phyloP scores from a whole-genome alignment of 495 filamentous ascomycete genomes.

The Opeltia flavorubescens region DNA sequence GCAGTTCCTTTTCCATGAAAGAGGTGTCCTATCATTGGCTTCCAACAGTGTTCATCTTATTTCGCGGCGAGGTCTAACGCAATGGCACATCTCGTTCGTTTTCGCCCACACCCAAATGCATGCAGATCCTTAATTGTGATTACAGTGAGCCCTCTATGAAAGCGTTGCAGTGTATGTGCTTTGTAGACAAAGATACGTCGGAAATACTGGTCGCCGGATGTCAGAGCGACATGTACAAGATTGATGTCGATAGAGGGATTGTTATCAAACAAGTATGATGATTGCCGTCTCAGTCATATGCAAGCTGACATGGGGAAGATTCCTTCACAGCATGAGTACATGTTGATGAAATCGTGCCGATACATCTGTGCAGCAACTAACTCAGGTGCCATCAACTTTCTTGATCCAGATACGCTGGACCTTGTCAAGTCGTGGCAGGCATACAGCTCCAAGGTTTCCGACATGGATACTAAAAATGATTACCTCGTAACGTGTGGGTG shows the following conservation, averaged over 20 bases:
- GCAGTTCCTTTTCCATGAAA: constrained; percentile 75
- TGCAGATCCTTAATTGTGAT: not conserved
- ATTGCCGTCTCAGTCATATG: not conserved
- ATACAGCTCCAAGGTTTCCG: constrained; percentile 68
- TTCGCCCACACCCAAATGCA: not conserved
- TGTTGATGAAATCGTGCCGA: constrained; percentile 75
- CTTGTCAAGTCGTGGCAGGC: constrained; percentile 79
- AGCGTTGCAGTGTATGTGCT: constrained; percentile 84
- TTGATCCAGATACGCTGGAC: constrained; percentile 64
- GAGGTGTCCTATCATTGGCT: constrained; percentile 68
- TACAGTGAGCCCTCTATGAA: constrained; percentile 56
- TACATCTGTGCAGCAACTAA: constrained; percentile 86
- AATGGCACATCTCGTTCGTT: constrained; percentile 68
- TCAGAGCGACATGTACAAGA: constrained; percentile 74
- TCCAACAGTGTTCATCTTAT: constrained; percentile 74
- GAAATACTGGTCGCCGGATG: constrained; percentile 78
- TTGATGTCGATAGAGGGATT: constrained; percentile 77
- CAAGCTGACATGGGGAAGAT: constrained; percentile 30
- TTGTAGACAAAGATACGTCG: constrained; percentile 64
- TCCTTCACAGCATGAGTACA: constrained; percentile 60
- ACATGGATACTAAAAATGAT: constrained; percentile 90
- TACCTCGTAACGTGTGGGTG: constrained; percentile 92
- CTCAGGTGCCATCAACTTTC: constrained; percentile 68
- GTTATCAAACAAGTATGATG: constrained; percentile 51
- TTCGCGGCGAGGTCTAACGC: constrained; percentile 57